Evolutionary conservation across 805 yeast genomes (phyloP), one percentile per base, ranked within the genome.

Genomic region (Kodamaea kakaduensis): DNA sequence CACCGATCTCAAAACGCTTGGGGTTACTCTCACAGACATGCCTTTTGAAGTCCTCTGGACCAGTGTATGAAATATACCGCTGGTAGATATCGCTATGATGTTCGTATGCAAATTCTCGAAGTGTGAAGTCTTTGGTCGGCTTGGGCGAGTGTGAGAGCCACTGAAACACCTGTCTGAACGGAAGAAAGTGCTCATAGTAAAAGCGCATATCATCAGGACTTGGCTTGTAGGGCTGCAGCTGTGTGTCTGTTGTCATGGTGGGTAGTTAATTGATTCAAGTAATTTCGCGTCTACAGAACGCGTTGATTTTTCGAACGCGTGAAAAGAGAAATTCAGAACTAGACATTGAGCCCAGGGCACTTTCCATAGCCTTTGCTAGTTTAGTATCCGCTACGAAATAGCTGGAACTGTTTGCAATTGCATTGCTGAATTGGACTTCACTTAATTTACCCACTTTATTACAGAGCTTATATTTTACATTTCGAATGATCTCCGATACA

Each of bases 101-200:
- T 40, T 90, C 96, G 67, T 83, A 87, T 2, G 98, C 97, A 55
- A 93, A 81, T 56, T 93, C 98, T 45, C 98, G 73, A 73, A 84
- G 78, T 13, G 86, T 76, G 61, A 90, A 89, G 54, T 85, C 93
- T 15, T 73, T 64, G 13, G 77, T 71, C 6, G 93, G 82, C 29
- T 74, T 76, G 2, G 82, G 85, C 3, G 94, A 79, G 56, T 89
- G 97, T 54, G 80, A 84, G 32, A 90, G 65, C 97, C 97, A 90
- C 43, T 76, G 81, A 61, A 81, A 89, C n/a, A 89, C 65, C 23
- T 77, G 70, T 44, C 79, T 72, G 64, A 84, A 86, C 3, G 97
- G 97, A 26, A 85, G 71, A 25, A 84, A 59, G 17, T 78, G 59
- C 43, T 77, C 77, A 52, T 86, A 86, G 57, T 79, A 85, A 50